These are phyloP conservation scores for Neurospora hispaniola DNA, from an alignment of 495 filamentous ascomycete species.

Conservation along the genomic window DNA sequence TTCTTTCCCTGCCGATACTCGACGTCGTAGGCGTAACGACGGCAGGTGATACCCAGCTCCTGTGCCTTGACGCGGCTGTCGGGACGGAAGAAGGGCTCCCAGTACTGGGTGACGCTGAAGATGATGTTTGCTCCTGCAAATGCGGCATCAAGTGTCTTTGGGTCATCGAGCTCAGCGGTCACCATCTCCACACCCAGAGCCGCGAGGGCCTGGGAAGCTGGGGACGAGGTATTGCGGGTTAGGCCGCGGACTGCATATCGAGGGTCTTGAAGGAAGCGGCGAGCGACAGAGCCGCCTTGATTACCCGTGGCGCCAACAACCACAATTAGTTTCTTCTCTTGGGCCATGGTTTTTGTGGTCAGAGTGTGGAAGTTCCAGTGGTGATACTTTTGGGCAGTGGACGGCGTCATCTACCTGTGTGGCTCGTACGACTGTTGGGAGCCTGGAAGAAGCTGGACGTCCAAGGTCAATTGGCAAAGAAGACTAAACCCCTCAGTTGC, in stretches of 20 bases:
- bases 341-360: not conserved
- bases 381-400: not conserved
- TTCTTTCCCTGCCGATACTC: constrained; percentile 45
- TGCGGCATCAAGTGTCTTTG: constrained; percentile 26
- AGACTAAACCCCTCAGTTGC: not conserved
- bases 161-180: constrained; percentile 31
- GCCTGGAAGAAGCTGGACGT: not conserved
- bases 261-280: constrained; percentile 25
- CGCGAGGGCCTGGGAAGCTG: constrained; percentile 26
- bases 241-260: constrained; percentile 32
- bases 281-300: constrained; percentile 34
- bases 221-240: constrained; percentile 34
- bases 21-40: constrained; percentile 34
- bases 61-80: constrained; percentile 18
- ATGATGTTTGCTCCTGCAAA: constrained; percentile 37
- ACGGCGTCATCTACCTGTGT: not conserved
- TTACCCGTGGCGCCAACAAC: constrained; percentile 35
- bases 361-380: not conserved
- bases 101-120: constrained; percentile 44
- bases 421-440: not conserved
- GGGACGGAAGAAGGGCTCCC: constrained; percentile 30
- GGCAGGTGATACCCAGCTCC: constrained; percentile 19
- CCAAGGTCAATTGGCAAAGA: not conserved
- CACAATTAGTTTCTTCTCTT: constrained; percentile 23
- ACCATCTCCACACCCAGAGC: constrained; percentile 34